These are phyloP conservation scores for Ilex asprella DNA, from an alignment of 257 asterid species.

Conservation along the genomic window DNA sequence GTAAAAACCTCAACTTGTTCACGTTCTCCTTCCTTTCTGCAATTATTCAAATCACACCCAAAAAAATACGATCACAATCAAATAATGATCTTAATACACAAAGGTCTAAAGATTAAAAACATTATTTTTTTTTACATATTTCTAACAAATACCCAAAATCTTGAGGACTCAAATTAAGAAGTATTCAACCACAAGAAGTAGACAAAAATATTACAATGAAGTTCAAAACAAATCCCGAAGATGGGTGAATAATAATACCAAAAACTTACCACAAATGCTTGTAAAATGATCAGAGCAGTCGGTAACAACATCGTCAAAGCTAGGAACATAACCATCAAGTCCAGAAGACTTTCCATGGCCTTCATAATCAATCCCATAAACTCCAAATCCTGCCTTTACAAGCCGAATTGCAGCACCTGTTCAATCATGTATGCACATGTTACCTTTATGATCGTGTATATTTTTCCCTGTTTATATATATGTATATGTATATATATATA, in stretches of 20 bases:
- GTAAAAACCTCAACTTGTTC: slow-evolving; percentile 47
- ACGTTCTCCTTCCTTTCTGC: slow-evolving; percentile 42
- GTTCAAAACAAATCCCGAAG: background rate
- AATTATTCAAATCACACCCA: background rate
- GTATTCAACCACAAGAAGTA: too few species aligned
- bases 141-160: too few species aligned
- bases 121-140: too few species aligned
- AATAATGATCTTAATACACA: too few species aligned
- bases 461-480: too few species aligned
- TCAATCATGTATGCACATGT: background rate
- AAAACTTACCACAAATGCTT: slow-evolving; percentile 30
- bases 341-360: slow-evolving; percentile 74
- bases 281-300: slow-evolving; percentile 50
- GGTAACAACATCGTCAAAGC: slow-evolving; percentile 39
- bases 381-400: slow-evolving; percentile 50
- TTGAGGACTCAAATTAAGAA: too few species aligned
- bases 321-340: slow-evolving; percentile 31
- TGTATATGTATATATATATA: too few species aligned
- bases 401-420: slow-evolving; percentile 40
- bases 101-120: too few species aligned
- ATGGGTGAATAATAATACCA: background rate
- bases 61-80: background rate
- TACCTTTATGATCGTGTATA: too few species aligned
- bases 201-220: too few species aligned
- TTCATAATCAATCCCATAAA: slow-evolving; percentile 53